Percentiles rank a stretch among this genome's conserved stretches.
Evolutionary conservation across 805 yeast genomes (phyloP).

Genomic region (Myxozyma monticola): DNA sequence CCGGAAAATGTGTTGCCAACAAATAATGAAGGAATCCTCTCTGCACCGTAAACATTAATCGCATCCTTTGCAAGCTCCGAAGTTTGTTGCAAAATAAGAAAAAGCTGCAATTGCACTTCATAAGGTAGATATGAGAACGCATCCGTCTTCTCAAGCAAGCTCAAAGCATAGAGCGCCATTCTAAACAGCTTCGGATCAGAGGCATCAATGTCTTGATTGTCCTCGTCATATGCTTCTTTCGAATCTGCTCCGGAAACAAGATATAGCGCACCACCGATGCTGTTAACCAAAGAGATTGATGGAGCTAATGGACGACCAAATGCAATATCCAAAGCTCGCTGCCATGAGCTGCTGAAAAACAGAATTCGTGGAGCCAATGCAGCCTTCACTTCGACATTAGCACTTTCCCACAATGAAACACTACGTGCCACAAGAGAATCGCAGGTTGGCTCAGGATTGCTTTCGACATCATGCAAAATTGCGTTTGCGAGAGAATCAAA

Average conservation of each 20-base stretch:
- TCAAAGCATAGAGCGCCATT: slow-evolving; percentile 14
- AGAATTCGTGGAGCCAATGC: slow-evolving; percentile 14
- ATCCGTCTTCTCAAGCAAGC: slow-evolving; percentile 8
- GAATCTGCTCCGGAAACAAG: background rate
- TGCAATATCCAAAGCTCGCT: slow-evolving; percentile 1
- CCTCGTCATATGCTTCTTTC: background rate
- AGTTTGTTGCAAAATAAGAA: slow-evolving; percentile 10
- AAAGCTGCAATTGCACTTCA: slow-evolving; percentile 3
- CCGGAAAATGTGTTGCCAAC: slow-evolving; percentile 4
- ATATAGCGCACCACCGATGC: slow-evolving; percentile 25
- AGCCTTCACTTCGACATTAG: slow-evolving; percentile 10
- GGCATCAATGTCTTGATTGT: background rate
- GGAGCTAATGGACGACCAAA: slow-evolving; percentile 2
- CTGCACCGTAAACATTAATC: slow-evolving; percentile 11
- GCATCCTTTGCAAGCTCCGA: slow-evolving; percentile 26
- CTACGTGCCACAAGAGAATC: slow-evolving; percentile 21
- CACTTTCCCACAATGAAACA: slow-evolving; percentile 17
- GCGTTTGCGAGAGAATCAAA: slow-evolving; percentile 22
- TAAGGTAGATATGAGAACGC: slow-evolving; percentile 8
- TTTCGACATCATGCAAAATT: slow-evolving; percentile 21
- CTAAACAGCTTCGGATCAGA: slow-evolving; percentile 15
- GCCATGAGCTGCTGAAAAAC: slow-evolving; percentile 1
- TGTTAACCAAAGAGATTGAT: slow-evolving; percentile 18
- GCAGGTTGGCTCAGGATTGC: slow-evolving; percentile 14
- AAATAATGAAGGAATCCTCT: slow-evolving; percentile 10